Evolutionary conservation across 1,284 basidiomycete genomes (phyloP), one percentile per base, ranked within the genome.

Genomic region (Rhodotorula mucilaginosa): DNA sequence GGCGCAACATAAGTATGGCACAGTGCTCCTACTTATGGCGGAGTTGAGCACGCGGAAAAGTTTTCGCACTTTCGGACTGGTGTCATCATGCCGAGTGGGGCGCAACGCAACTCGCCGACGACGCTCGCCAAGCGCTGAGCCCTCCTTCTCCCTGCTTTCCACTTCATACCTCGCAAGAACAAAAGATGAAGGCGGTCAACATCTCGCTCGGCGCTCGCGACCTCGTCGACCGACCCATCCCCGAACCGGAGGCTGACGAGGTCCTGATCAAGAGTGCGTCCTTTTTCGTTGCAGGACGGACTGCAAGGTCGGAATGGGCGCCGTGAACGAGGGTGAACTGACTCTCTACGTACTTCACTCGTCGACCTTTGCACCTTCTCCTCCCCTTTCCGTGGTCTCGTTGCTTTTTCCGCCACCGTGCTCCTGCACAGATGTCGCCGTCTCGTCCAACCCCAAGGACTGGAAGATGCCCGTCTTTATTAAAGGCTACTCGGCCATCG

Each of bases 381-480:
- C 26, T 5, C 6, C 4, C 34, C 34, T 7, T 5, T 34, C 8
- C 34, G 6, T 8, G 34, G 34, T 34, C 34, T 34, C 48, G 48
- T 16, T 49, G 16, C 18, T 3, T 16, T 16, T 18, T 49, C 48
- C 49, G 18, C 49, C 49, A 23, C 49, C 49, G 49, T 23, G 19
- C 39, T 31, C 19, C 2, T 16, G 13, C 58, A 75, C 58, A 75
- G 74, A 81, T 59, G 79, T 81, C 46, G 79, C 76, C 2, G 80
- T 81, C 7, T 77, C 78, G 1, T 73, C 71, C 5, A 81, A 82
- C 65, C 81, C 81, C 0, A 81, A 81, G 58, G 81, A 82, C 65
- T 81, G 78, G 79, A 81, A 81, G 71, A 29, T 79, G 3, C 58
- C 54, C 34, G 21, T 23, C 31, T 62, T 64, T 51, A n/a, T 72